Evolutionary conservation across 2,329 filamentous ascomycete species (phyloP).

Genomic region (Metarhizium humberi): DNA sequence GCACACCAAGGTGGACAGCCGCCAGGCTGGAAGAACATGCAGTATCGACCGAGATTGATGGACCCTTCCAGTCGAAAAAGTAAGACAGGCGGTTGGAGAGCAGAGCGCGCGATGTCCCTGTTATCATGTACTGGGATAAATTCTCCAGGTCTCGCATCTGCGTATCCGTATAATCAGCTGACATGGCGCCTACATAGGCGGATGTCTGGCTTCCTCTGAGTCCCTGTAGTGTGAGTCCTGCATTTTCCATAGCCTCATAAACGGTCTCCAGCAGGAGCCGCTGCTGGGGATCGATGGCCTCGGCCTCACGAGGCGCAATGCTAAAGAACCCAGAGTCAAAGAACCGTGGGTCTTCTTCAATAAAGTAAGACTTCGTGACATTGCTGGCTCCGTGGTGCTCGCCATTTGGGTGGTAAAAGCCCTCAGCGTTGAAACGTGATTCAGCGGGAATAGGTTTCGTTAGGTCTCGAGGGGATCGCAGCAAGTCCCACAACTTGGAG

Average conservation of each 20-base stretch:
- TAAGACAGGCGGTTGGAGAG: too few relatives aligned
- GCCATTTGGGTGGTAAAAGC: slow-evolving; percentile 18
- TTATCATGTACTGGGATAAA: too few relatives aligned
- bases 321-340: slow-evolving; percentile 29
- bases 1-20: too few relatives aligned
- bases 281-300: slow-evolving; percentile 31
- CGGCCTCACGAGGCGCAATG: slow-evolving; percentile 28
- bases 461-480: too few relatives aligned
- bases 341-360: slow-evolving; percentile 24
- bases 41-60: too few relatives aligned
- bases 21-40: too few relatives aligned
- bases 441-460: too few relatives aligned
- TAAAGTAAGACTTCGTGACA: slow-evolving; percentile 24
- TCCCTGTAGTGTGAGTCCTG: slow-evolving; percentile 21
- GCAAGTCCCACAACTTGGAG: too few relatives aligned
- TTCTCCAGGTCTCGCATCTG: too few relatives aligned
- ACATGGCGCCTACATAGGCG: slow-evolving; percentile 10
- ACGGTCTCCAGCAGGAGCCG: slow-evolving; percentile 28
- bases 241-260: slow-evolving; percentile 30
- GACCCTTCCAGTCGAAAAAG: too few relatives aligned
- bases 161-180: slow-evolving; percentile 4
- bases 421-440: slow-evolving; percentile 16
- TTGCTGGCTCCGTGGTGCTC: slow-evolving; percentile 16
- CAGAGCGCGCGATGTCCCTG: too few relatives aligned
- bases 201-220: slow-evolving; percentile 9